These are phyloP conservation scores for Metschnikowia colocasiae DNA, from an alignment of 805 yeast species.

Conservation along the genomic window DNA sequence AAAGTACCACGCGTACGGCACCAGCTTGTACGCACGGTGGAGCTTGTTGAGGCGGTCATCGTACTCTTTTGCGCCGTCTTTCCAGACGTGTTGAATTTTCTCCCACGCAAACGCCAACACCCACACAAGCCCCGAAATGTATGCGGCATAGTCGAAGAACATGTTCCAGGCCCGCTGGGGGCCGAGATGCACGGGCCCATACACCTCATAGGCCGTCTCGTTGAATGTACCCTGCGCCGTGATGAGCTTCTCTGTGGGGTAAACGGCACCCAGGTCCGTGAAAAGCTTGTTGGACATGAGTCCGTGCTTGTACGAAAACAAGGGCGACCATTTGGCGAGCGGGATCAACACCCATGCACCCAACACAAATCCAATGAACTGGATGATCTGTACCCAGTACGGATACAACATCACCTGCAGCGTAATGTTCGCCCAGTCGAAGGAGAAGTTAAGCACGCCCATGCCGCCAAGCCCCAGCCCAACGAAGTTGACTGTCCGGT, in stretches of 20 bases:
- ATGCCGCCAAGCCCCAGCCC: conserved; percentile 55
- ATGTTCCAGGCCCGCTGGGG: conserved; percentile 49
- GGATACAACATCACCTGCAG: conserved; percentile 49
- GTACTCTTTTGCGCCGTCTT: conserved; percentile 15
- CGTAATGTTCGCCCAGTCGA: conserved; percentile 54
- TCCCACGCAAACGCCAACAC: conserved; percentile 36
- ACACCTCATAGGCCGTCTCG: conserved; percentile 40
- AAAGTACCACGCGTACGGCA: conserved; percentile 45
- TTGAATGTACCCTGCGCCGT: conserved; percentile 40
- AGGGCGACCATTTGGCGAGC: conserved; percentile 42
- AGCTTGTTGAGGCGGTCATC: conserved; percentile 44
- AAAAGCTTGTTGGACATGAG: conserved; percentile 47
- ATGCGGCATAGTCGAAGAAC: conserved; percentile 53
- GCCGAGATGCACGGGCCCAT: conserved; percentile 47
- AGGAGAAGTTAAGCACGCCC: conserved; percentile 46
- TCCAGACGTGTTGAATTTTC: conserved; percentile 10
- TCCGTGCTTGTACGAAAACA: conserved; percentile 32
- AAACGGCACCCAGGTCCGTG: conserved; percentile 32
- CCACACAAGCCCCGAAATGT: conserved; percentile 47
- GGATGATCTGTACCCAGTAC: conserved; percentile 49
- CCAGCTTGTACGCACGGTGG: conserved; percentile 36
- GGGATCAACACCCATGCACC: conserved; percentile 52
- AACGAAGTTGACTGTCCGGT: conserved; percentile 37
- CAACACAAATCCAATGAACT: conserved; percentile 43
- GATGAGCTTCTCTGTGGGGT: conserved; percentile 42